Evolutionary conservation across 208 protist species (phyloP), one percentile per base, ranked within the genome.

Genomic region (Leptomonas pyrrhocoris): DNA sequence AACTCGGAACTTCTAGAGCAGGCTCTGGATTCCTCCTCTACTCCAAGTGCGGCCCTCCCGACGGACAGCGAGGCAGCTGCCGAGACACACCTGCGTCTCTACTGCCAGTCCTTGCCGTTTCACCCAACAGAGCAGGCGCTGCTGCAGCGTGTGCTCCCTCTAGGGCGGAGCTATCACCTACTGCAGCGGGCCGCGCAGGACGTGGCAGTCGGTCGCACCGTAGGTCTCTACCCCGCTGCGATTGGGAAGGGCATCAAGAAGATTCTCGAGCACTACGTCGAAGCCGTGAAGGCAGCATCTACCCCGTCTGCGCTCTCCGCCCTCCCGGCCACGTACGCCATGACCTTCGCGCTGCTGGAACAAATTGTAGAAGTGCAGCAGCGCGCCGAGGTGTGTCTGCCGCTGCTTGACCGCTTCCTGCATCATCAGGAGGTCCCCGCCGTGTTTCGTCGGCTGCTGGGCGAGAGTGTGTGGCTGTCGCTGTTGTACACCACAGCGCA

Each of bases 401-500:
- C 78, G 48, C 36, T 76, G 55, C 68, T 93, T 25, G 66, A 84
- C 9, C 28, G 60, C 31, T 89, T 96, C 50, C 40, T 90, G 21
- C 69, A 60, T 5, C 61, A 90, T 59, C 71, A 74, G 25, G 86
- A 91, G 34, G 80, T 96, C 30, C 82, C 89, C 13, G 61, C 65
- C 18, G 54, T 50, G 1, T 91, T 94, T 68, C 86, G 91, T 2
- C 58, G 60, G 27, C 61, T 68, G 23, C 56, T 96, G 15, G 91
- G 91, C n/a, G 86, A 92, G 51, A 70, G 75, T 46, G 84, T 96
- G 59, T 94, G 89, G 82, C 75, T 88, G 19, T 56, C 81, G 19
- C 58, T 94, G 36, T 79, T 96, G 21, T 92, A 90, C 81, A 87
- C 81, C n/a, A 89, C 81, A 40, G 91, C 85, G 12, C 91, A 96